phyloP scores from a whole-genome alignment of 106 monocot species.

The Dioscorea dumetorum region DNA sequence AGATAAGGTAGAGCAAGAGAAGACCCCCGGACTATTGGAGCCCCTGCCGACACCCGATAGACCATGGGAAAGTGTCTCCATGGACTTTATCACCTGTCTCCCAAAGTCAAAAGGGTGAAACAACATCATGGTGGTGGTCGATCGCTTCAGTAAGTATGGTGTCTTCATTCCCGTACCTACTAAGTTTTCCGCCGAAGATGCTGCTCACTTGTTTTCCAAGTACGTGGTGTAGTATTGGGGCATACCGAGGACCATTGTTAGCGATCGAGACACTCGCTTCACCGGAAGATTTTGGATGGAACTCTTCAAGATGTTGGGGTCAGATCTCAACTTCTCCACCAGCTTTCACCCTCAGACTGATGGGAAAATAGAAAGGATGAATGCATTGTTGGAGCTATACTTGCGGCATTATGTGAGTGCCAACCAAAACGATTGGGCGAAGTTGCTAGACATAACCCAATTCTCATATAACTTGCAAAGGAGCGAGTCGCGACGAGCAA shows the following conservation, averaged over 20 bases:
- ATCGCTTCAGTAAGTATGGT: not conserved
- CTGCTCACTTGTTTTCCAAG: not conserved
- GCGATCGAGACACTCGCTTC: slow-evolving; percentile 1
- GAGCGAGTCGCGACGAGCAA: not conserved
- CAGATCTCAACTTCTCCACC: not conserved
- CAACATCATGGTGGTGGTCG: slow-evolving; percentile 1
- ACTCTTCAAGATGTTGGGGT: not conserved
- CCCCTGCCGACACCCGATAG: not conserved
- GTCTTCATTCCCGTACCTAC: not conserved
- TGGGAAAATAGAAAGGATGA: no score
- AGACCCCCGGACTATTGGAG: no score
- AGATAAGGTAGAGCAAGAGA: no score
- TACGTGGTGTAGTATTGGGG: not conserved
- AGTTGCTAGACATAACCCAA: not conserved
- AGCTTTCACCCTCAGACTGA: not conserved
- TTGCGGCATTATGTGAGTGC: not conserved
- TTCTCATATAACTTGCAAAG: not conserved
- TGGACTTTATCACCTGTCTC: not conserved
- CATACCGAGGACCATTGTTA: not conserved
- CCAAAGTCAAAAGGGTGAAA: no score
- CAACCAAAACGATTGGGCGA: not conserved
- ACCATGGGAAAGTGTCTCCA: not conserved
- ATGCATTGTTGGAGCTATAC: no score
- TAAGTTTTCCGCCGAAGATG: no score
- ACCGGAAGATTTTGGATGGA: not conserved